Evolutionary conservation across 2,329 filamentous ascomycete genomes (phyloP), one percentile per base, ranked within the genome.

Genomic region (Calonectria hawksworthii): DNA sequence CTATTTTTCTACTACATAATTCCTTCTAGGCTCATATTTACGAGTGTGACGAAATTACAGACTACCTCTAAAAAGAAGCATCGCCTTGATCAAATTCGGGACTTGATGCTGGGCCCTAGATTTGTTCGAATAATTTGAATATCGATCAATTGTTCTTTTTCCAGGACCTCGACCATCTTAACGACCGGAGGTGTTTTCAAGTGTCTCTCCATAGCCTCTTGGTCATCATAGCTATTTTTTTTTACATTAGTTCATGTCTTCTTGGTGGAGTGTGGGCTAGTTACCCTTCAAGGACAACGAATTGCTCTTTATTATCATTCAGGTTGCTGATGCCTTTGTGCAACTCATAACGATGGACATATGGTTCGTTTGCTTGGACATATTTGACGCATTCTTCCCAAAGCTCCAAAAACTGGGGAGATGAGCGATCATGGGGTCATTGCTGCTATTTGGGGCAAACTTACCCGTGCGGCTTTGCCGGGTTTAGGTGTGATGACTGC

Each of bases 401-500:
- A 21, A 80, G 79, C 18, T 77, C 73, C 28, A 82, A 70, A 59
- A 80, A 77, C 80, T 82, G 59, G 11, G 6, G 41, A 30, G 30
- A n/a, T 56, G 23, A 73, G 52, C 2, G 18, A 44, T 28, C 47
- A 23, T 6, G 26, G 1, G 32, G 8, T 34, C 11, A 28, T 51
- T 65, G 28, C 38, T 34, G 51, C 7, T 34, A 14, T 32, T 44
- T 23, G 23, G 3, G 61, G 63, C n/a, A 16, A 59, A 68, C 77
- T 72, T 73, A 78, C 78, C 28, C 77, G 73, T 44, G 77, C 52
- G n/a, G 68, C 67, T 70, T 81, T 81, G 51, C 79, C 80, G 16
- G 81, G 75, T 67, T 81, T 81, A 28, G 80, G 78, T n/a, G 78
- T 82, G 63, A 83, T 74, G 74, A 80, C 70, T 26, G 77, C 81